Base-by-base conservation (phyloP, 1,284 basidiomycete genomes). In the Dichomitus squalens region DNA sequence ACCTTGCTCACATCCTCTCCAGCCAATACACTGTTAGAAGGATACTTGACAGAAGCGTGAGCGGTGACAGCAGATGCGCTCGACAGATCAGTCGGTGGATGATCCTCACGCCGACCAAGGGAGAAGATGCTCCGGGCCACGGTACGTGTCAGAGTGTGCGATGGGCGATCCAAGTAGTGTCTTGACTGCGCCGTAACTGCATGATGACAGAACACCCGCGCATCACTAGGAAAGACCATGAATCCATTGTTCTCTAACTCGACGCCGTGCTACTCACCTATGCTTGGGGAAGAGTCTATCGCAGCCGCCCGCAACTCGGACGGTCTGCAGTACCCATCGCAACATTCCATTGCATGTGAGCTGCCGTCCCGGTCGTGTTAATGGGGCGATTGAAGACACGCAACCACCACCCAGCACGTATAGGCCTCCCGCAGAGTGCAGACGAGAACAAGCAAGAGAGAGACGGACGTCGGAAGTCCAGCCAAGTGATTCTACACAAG, bases 281-380 rank as follows among this genome's bases (percentile, higher is more conserved):
- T 49, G 35, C 27, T 27, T 38, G 12, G 43, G n/a, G n/a, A n/a
- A 59, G 40, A 50, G 46, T 33, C 50, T 65, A 62, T 65, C 69
- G 61, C 61, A 67, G 61, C 72, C 68, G 70, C 70, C 72, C 67
- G 63, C 53, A 39, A 64, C 63, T 68, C 71, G 74, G 73, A 76
- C 69, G 73, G 72, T 73, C 70, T 72, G 72, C 71, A 73, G 63
- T 65, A 69, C 64, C 66, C 80, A 80, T 81, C 78, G 79, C 79
- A 72, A 81, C 79, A 81, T 81, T 78, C 79, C 79, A 81, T 81
- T 73, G 75, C 79, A 78, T 75, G 58, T 53, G 53, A 67, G 39
- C 25, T 51, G 53, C 49, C 44, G 34, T 44, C 54, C 54, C 49
- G 43, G 53, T 53, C 40, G 55, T 49, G 60, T 62, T 49, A 31